These are phyloP conservation scores for Rubroshorea leprosula DNA, from an alignment of 345 rosid genomes.

Conservation along the genomic window DNA sequence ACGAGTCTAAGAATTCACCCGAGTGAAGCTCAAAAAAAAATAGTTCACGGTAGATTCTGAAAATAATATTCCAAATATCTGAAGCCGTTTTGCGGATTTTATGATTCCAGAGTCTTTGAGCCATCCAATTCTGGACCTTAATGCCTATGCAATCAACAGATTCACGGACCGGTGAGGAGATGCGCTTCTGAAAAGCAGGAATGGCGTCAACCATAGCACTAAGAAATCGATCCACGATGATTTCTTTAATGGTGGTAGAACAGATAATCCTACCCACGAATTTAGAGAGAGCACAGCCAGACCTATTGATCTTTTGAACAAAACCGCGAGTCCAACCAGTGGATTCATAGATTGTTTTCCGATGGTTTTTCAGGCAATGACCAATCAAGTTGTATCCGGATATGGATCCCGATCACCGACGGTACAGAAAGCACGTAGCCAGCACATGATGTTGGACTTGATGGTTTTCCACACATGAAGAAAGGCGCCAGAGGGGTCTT, in stretches of 20 bases:
- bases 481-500: neutral
- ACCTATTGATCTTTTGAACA: neutral
- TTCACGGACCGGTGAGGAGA: too few relatives aligned
- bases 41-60: neutral
- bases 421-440: slow-evolving; percentile 21
- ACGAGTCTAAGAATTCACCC: slow-evolving; percentile 26
- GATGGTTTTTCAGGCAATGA: slow-evolving; percentile 33
- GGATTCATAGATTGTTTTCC: slow-evolving; percentile 20
- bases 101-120: too few relatives aligned
- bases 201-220: too few relatives aligned
- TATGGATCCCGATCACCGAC: slow-evolving; percentile 54
- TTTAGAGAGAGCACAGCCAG: neutral
- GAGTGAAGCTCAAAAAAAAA: slow-evolving; percentile 21
- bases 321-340: slow-evolving; percentile 12
- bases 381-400: slow-evolving; percentile 41
- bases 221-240: too few relatives aligned
- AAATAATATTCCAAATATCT: neutral
- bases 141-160: too few relatives aligned
- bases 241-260: neutral
- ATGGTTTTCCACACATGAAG: neutral
- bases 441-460: slow-evolving; percentile 12
- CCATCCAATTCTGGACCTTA: too few relatives aligned
- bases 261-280: neutral
- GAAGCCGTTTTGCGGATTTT: neutral
- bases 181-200: too few relatives aligned